Evolutionary conservation across 1,139 yeast species (phyloP), one percentile per base, ranked within the genome.

Genomic region (Candida dubliniensis): DNA sequence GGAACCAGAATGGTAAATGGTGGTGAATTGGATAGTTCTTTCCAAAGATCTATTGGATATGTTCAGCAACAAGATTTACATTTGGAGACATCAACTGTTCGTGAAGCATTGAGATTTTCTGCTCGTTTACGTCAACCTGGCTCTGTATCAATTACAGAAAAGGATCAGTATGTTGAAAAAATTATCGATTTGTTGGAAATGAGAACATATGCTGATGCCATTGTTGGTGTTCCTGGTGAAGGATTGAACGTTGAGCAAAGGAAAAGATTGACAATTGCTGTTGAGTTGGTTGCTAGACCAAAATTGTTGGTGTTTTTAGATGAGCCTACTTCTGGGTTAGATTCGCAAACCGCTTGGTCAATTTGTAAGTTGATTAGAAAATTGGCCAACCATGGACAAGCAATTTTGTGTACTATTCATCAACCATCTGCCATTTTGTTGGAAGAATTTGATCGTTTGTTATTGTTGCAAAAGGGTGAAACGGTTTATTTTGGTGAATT

Each of bases 401-500:
- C 74, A 36, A 69, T 69, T 49, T 61, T 69, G 51, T 69, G 75
- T 59, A 69, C 75, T 34, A 69, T 69, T 42, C 75, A 69, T 53
- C 75, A 69, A 51, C 75, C 75, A 41, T 67, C 73, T 10, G 72
- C 75, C 13, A 55, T 67, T 25, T 62, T 69, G 45, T 58, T 69
- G 51, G 58, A 63, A 46, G 70, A 64, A 44, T 67, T 67, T 46
- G 71, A 67, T 48, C 59, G 71, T 35, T 56, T 69, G 41, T 61
- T 69, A 46, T 67, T 69, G 45, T 61, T 69, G 51, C 72, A 66
- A 51, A 63, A 58, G 49, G 74, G 87, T 49, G 68, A 75, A 60
- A 81, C 85, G 50, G 87, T 82, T 32, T 82, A 82, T 60, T 81
- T 81, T 59, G 87, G 87, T 48, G 84, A 81, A 49, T 79, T 81